A percentile compares a stretch with the other conserved stretches of the same genome.
Evolutionary conservation across 768 basidiomycete genomes (phyloP).

Genomic region (Lepiota subincarnata): DNA sequence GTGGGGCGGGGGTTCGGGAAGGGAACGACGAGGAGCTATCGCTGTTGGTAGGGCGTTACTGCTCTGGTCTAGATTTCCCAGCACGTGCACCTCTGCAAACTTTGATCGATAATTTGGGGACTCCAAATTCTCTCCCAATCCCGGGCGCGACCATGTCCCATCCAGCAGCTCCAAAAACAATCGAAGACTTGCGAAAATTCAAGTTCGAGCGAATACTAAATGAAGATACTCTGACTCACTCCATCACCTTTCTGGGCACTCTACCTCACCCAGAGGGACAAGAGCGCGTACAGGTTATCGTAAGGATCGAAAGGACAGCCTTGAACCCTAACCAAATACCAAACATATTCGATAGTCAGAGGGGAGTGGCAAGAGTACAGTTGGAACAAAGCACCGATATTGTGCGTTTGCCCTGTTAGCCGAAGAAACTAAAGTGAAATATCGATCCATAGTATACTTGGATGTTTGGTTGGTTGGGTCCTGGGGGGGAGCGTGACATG

Average conservation of each 20-base stretch:
- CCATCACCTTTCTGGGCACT: constrained; percentile 64
- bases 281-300: constrained; percentile 45
- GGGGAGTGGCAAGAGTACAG: constrained; percentile 38
- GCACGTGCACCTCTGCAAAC: too few relatives aligned
- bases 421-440: neutral
- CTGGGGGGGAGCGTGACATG: constrained; percentile 51
- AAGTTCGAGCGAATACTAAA: constrained; percentile 51
- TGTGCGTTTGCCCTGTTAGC: constrained; percentile 32
- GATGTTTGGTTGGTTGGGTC: constrained; percentile 66
- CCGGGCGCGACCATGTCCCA: constrained; percentile 25
- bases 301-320: constrained; percentile 77
- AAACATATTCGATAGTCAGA: constrained; percentile 32
- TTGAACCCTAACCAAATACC: constrained; percentile 42
- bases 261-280: constrained; percentile 32
- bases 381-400: constrained; percentile 65
- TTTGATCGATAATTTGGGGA: too few relatives aligned
- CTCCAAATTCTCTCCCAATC: neutral
- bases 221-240: constrained; percentile 61
- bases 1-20: too few relatives aligned
- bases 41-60: too few relatives aligned
- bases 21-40: too few relatives aligned
- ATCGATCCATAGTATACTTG: constrained; percentile 66
- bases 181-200: constrained; percentile 43
- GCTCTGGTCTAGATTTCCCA: too few relatives aligned
- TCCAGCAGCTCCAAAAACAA: constrained; percentile 26